Evolutionary conservation across 2,329 filamentous ascomycete genomes (phyloP).

Genomic region (Plenodomus tracheiphilus): DNA sequence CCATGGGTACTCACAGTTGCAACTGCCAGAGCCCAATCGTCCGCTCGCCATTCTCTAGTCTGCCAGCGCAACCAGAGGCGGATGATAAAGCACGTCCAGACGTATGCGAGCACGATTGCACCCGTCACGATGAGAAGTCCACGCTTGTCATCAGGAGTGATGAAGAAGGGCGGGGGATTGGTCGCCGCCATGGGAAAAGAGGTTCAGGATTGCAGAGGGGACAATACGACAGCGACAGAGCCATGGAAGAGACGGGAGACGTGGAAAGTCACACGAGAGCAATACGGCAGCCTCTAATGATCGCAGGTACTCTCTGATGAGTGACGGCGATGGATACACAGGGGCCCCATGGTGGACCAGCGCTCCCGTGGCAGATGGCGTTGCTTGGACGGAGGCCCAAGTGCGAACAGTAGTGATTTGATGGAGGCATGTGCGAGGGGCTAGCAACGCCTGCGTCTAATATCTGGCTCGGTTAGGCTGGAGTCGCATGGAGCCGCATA

Average conservation of each 20-base stretch:
- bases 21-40: conserved; percentile 31
- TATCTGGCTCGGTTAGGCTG: background rate
- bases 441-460: background rate
- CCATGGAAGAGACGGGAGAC: conserved; percentile 3
- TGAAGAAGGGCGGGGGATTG: conserved; percentile 32
- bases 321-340: background rate
- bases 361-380: background rate
- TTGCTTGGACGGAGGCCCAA: background rate
- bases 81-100: conserved; percentile 35
- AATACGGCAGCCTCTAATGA: background rate
- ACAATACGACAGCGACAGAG: background rate
- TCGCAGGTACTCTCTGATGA: background rate
- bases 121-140: conserved; percentile 39
- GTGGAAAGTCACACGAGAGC: background rate
- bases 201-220: background rate
- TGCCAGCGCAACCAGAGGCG: conserved; percentile 34
- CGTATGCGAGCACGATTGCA: conserved; percentile 31
- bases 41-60: conserved; percentile 35
- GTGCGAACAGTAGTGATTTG: background rate
- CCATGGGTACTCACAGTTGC: conserved; percentile 20
- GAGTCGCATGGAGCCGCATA: background rate
- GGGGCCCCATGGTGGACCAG: background rate
- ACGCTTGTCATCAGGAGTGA: conserved; percentile 36
- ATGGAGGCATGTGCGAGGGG: background rate
- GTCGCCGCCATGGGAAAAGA: conserved; percentile 23